These are phyloP conservation scores for Emmonsiellopsis sp. DNA, from an alignment of 2,329 filamentous ascomycete species.

Conservation along the genomic window DNA sequence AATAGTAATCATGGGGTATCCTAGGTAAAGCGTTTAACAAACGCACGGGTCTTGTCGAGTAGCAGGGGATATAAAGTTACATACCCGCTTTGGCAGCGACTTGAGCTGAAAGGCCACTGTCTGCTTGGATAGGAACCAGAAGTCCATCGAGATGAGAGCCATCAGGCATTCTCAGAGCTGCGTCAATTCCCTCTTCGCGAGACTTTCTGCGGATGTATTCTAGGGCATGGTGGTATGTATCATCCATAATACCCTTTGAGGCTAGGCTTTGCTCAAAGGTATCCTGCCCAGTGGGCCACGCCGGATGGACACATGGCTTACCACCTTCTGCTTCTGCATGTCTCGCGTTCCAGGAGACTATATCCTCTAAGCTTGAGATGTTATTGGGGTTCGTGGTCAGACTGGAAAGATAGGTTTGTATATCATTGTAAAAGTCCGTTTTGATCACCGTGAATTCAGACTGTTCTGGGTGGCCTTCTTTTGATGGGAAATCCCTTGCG, in stretches of 20 bases:
- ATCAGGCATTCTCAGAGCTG: slow-evolving; percentile 42
- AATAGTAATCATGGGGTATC: slow-evolving; percentile 63
- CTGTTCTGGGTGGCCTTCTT: slow-evolving; percentile 36
- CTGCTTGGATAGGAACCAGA: slow-evolving; percentile 57
- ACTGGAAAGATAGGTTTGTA: slow-evolving; percentile 50
- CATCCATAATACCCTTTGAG: slow-evolving; percentile 51
- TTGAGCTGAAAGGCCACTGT: slow-evolving; percentile 5
- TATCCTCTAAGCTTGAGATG: slow-evolving; percentile 52
- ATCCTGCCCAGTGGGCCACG: slow-evolving; percentile 63
- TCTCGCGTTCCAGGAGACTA: slow-evolving; percentile 54
- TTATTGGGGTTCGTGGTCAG: slow-evolving; percentile 50
- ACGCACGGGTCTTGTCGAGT: background rate
- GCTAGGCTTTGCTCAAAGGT: slow-evolving; percentile 55
- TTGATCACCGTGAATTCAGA: slow-evolving; percentile 67
- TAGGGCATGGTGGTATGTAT: slow-evolving; percentile 59
- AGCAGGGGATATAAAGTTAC: background rate
- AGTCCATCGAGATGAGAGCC: slow-evolving; percentile 47
- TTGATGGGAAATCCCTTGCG: slow-evolving; percentile 6
- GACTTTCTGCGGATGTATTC: slow-evolving; percentile 49
- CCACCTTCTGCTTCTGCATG: slow-evolving; percentile 61
- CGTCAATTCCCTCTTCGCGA: slow-evolving; percentile 57
- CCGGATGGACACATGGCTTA: slow-evolving; percentile 49
- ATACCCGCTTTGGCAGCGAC: slow-evolving; percentile 8
- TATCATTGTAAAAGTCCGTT: slow-evolving; percentile 52
- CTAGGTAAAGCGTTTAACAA: slow-evolving; percentile 31